A percentile compares a stretch with the other conserved stretches of the same genome.
These are phyloP conservation scores for Neonectria magnoliae DNA, from an alignment of 2,329 filamentous ascomycete species.

Conservation along the genomic window DNA sequence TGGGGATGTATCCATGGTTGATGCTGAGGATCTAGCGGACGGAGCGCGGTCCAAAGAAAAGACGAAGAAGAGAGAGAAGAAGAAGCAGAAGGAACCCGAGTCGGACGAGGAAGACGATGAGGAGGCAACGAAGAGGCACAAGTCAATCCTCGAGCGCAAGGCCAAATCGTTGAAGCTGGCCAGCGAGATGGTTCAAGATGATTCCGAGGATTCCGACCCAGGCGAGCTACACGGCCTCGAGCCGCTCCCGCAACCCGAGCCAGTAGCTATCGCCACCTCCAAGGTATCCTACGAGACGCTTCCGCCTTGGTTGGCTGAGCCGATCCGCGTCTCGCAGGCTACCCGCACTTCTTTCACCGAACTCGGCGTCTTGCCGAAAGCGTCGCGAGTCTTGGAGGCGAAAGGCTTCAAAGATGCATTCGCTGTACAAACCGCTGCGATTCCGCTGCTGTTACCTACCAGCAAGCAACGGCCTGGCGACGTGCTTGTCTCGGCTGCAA, in stretches of 20 bases:
- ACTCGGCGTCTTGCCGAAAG: constrained; percentile 70
- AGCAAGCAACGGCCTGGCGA: constrained; percentile 74
- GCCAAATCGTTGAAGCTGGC: constrained; percentile 64
- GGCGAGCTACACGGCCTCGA: constrained; percentile 75
- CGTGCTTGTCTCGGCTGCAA: constrained; percentile 89
- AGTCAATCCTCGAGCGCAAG: constrained; percentile 63
- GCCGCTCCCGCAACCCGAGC: constrained; percentile 82
- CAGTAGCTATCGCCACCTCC: constrained; percentile 64
- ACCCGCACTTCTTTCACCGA: constrained; percentile 68
- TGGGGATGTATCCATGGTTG: constrained; percentile 35
- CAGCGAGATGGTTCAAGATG: constrained; percentile 51
- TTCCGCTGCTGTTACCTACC: constrained; percentile 80
- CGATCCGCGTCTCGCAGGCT: constrained; percentile 73
- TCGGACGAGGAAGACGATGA: constrained; percentile 37
- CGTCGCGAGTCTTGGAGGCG: constrained; percentile 70
- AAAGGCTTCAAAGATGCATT: constrained; percentile 60
- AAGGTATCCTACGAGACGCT: constrained; percentile 79
- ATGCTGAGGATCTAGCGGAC: constrained; percentile 23
- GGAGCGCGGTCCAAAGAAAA: constrained; percentile 21
- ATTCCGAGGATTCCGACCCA: constrained; percentile 47
- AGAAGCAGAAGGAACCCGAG: constrained; percentile 41
- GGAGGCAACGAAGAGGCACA: constrained; percentile 54
- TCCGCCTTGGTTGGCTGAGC: constrained; percentile 82
- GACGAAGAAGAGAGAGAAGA: constrained; percentile 33
- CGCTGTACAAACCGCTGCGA: constrained; percentile 60